Conservation (phyloP, 2,329 filamentous ascomycete species). For the Scedosporium minutisporum region DNA sequence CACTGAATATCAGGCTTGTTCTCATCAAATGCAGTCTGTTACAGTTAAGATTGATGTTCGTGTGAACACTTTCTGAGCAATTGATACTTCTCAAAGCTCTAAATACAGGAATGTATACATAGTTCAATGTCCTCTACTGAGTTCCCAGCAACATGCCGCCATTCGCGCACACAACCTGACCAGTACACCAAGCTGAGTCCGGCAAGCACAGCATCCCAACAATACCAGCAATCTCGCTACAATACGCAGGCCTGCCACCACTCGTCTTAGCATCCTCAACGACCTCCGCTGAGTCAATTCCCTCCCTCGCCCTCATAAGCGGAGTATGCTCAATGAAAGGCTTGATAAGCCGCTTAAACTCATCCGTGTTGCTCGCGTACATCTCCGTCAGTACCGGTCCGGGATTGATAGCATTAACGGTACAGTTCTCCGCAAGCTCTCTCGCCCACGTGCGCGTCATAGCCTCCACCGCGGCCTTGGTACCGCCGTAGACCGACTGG, state of each 20-base stretch:
- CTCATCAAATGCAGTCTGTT: no score
- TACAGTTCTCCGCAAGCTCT: slow-evolving; percentile 42
- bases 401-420: slow-evolving; percentile 49
- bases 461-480: slow-evolving; percentile 48
- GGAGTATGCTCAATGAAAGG: slow-evolving; percentile 45
- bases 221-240: slow-evolving; percentile 12
- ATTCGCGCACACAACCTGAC: slow-evolving; percentile 71
- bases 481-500: slow-evolving; percentile 48
- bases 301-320: slow-evolving; percentile 43
- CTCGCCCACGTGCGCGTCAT: slow-evolving; percentile 51
- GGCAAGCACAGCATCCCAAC: slow-evolving; percentile 32
- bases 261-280: slow-evolving; percentile 11
- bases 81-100: no score
- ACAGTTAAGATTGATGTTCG: no score
- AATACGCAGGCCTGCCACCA: slow-evolving; percentile 14
- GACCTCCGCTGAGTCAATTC: slow-evolving; percentile 10
- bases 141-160: slow-evolving; percentile 52
- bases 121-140: slow-evolving; percentile 13
- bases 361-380: slow-evolving; percentile 34
- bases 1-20: no score
- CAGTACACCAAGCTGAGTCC: slow-evolving; percentile 70
- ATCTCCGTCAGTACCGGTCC: slow-evolving; percentile 45
- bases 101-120: no score
- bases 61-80: no score
- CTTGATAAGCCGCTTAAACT: slow-evolving; percentile 31